phyloP scores from a whole-genome alignment of 2,329 filamentous ascomycete species.

The Orbilia brochopaga region DNA sequence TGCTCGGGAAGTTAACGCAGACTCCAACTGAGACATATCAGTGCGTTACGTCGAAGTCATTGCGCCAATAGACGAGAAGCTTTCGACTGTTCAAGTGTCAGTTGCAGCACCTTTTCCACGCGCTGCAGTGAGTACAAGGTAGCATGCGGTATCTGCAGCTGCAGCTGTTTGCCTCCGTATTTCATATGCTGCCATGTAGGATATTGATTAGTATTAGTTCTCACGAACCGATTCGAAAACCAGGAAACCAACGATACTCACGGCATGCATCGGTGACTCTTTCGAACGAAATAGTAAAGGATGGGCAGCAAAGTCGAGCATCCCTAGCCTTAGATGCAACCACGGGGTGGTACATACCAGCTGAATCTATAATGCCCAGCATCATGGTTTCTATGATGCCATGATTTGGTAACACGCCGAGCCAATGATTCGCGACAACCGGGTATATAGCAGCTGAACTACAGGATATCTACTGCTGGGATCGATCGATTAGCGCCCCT shows the following conservation, averaged over 20 bases:
- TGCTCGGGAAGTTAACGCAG: neutral
- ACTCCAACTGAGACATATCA: neutral
- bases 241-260: neutral
- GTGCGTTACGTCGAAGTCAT: neutral
- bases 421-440: conserved; percentile 30
- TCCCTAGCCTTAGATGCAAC: neutral
- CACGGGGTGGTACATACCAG: neutral
- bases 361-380: neutral
- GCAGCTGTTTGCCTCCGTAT: neutral
- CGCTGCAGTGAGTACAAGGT: neutral
- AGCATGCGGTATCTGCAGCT: neutral
- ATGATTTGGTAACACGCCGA: conserved; percentile 1
- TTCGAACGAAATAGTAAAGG: neutral
- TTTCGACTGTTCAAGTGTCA: neutral
- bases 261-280: neutral
- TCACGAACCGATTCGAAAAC: neutral
- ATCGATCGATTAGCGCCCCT: conserved; percentile 43
- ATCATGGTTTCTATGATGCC: neutral
- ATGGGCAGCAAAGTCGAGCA: no score
- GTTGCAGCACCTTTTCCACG: neutral
- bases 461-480: conserved; percentile 4
- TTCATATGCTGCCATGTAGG: neutral
- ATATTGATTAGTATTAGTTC: neutral
- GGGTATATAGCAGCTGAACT: conserved; percentile 26
- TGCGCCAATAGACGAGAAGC: neutral